Conservation (phyloP, 176 grass and related monocot species). For the Oryza glumipatula region DNA sequence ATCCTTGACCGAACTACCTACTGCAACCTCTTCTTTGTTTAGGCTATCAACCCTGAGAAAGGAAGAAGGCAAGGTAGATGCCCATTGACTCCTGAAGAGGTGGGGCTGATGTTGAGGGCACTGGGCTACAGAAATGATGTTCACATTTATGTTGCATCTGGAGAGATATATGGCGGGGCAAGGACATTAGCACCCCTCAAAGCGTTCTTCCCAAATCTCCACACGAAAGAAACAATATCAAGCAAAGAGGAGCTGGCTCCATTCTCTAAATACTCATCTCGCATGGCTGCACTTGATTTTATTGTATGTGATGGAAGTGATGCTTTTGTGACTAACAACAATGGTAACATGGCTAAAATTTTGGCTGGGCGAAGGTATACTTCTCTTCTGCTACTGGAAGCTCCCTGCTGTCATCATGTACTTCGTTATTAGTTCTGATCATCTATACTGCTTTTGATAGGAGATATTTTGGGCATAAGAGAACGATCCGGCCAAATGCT, state of each 20-base stretch:
- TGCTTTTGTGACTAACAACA: slow-evolving; percentile 86
- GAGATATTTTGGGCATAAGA: slow-evolving; percentile 81
- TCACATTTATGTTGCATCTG: slow-evolving; percentile 81
- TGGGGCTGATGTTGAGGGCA: slow-evolving; percentile 77
- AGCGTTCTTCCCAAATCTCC: slow-evolving; percentile 70
- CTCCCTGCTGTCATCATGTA: not conserved
- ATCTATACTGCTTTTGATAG: slow-evolving; percentile 37
- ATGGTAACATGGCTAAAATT: slow-evolving; percentile 88
- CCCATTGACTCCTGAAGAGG: slow-evolving; percentile 82
- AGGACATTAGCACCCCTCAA: slow-evolving; percentile 66
- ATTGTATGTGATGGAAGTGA: slow-evolving; percentile 82
- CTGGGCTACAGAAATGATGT: slow-evolving; percentile 61
- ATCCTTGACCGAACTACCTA: not conserved
- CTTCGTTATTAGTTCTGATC: slow-evolving; percentile 24
- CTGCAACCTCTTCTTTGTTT: slow-evolving; percentile 14
- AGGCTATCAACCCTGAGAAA: slow-evolving; percentile 77
- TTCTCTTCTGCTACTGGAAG: not conserved
- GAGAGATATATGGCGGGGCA: slow-evolving; percentile 76
- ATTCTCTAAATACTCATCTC: slow-evolving; percentile 70
- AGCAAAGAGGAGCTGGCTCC: slow-evolving; percentile 63
- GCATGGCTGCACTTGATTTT: slow-evolving; percentile 83
- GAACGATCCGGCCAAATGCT: slow-evolving; percentile 72
- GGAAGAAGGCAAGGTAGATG: slow-evolving; percentile 79
- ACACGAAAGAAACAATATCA: slow-evolving; percentile 81
- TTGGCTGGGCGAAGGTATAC: slow-evolving; percentile 70